These are phyloP conservation scores for Dendrobium huoshanense DNA, from an alignment of 106 monocot genomes.

Conservation along the genomic window DNA sequence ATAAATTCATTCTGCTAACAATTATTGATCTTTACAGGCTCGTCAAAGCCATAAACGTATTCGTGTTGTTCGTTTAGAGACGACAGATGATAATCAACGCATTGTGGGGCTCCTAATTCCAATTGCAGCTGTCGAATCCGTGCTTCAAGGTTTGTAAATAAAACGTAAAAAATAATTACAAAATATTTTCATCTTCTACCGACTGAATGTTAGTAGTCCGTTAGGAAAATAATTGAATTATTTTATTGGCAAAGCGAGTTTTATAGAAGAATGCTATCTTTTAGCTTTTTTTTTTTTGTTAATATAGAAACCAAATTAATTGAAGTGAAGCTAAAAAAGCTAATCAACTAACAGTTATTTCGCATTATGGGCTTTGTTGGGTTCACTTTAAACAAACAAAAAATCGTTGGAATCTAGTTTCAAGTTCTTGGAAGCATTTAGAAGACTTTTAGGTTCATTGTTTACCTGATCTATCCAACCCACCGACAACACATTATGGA, in stretches of 20 bases:
- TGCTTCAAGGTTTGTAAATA: conserved; percentile 69
- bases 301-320: neutral
- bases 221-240: neutral
- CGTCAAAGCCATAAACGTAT: conserved; percentile 78
- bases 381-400: neutral
- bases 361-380: neutral
- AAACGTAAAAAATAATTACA: neutral
- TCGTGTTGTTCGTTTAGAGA: conserved; percentile 78
- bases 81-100: conserved; percentile 53
- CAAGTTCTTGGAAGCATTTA: neutral
- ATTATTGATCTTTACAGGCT: conserved; percentile 32
- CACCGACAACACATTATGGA: too few species aligned
- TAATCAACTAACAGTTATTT: neutral
- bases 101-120: conserved; percentile 87
- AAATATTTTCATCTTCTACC: neutral
- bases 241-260: neutral
- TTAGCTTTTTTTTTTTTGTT: neutral
- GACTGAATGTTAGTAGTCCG: neutral
- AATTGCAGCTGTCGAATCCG: conserved; percentile 78
- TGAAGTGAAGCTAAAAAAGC: neutral
- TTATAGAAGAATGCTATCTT: neutral
- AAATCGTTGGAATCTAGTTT: neutral
- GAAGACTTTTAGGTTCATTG: neutral
- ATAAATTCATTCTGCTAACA: conserved; percentile 7
- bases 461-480: neutral